phyloP scores from a whole-genome alignment of 352 stramenopile genomes.

The Phytopythium ostracodes region DNA sequence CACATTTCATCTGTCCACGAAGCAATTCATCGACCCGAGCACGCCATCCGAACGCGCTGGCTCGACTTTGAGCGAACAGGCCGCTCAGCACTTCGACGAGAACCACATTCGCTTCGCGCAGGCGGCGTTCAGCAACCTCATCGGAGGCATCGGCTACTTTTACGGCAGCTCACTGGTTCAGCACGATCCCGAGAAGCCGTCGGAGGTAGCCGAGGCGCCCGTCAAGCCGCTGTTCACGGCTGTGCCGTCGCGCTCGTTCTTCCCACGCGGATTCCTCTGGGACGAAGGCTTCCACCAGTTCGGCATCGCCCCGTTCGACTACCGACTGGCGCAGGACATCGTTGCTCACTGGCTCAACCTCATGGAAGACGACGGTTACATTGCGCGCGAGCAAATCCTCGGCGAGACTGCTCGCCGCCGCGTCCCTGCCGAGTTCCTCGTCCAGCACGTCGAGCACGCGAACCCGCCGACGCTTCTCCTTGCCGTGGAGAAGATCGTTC shows the following conservation, averaged over 20 bases:
- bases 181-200: conserved; percentile 35
- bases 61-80: too few species aligned
- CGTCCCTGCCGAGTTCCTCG: conserved; percentile 87
- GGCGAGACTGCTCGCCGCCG: conserved; percentile 56
- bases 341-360: conserved; percentile 85
- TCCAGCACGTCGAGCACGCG: conserved; percentile 88
- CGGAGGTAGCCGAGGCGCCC: conserved; percentile 31
- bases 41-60: neutral
- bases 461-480: conserved; percentile 92
- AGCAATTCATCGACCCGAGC: conserved; percentile 15
- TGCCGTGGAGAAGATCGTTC: conserved; percentile 74
- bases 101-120: conserved; percentile 72
- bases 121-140: conserved; percentile 86
- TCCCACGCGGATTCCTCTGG: conserved; percentile 93
- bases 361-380: conserved; percentile 89
- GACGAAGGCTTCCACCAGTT: conserved; percentile 95
- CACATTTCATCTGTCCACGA: conserved; percentile 42
- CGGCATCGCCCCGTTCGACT: conserved; percentile 75
- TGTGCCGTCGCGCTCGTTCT: conserved; percentile 92
- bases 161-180: conserved; percentile 81
- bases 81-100: conserved; percentile 27
- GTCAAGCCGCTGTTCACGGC: conserved; percentile 78
- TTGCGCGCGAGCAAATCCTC: conserved; percentile 90
- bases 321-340: conserved; percentile 65
- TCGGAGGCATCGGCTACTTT: conserved; percentile 90